Base-by-base conservation (phyloP, 2,329 filamentous ascomycete genomes). In the Fusarium sp. region DNA sequence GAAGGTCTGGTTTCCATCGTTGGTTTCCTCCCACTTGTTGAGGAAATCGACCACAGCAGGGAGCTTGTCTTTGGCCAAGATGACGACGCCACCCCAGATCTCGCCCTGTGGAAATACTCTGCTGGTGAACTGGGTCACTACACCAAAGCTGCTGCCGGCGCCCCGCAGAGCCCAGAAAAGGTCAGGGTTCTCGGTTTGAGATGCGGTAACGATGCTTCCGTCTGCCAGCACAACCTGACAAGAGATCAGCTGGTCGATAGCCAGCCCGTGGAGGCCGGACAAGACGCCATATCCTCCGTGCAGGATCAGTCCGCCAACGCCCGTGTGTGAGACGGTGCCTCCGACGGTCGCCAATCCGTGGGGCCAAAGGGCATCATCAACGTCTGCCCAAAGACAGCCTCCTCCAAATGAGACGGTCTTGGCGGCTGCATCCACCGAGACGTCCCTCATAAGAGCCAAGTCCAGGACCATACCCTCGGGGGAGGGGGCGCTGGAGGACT, bases 301-400 rank as follows among this genome's bases (percentile, higher is more conserved):
- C 1, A 91, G 79, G 0, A 87, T 86, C 16, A 92, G 81, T 0
- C 89, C 91, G 3, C 89, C 90, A 7, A 92, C 87, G 7, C 91
- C 90, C 1, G 90, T 92, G 72, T 92, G 88, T 48, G 88, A 88
- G 11, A 92, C 89, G 0, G 90, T 91, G 4, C 91, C 91, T 10
- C 90, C 90, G 0, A 91, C 88, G 1, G 89, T 89, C 3, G 89
- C 90, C 4, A 92, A 84, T 0, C 85, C 85, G 74, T 89, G 81
- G 57, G 85, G 80, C 61, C 83, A 87, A 0, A 86, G 86, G 0
- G 85, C 86, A 7, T 83, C 80, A 72, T 92, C 89, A 14, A 91
- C 86, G 74, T 90, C 87, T 64, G 81, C 82, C 88, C 89, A 90
- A 3, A 84, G 77, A 50, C 86, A 85, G 9, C 89, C 89, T 30